Evolutionary conservation across 176 grass and related monocot species (phyloP), one percentile per base, ranked within the genome.

Genomic region (Musa schizocarpa): DNA sequence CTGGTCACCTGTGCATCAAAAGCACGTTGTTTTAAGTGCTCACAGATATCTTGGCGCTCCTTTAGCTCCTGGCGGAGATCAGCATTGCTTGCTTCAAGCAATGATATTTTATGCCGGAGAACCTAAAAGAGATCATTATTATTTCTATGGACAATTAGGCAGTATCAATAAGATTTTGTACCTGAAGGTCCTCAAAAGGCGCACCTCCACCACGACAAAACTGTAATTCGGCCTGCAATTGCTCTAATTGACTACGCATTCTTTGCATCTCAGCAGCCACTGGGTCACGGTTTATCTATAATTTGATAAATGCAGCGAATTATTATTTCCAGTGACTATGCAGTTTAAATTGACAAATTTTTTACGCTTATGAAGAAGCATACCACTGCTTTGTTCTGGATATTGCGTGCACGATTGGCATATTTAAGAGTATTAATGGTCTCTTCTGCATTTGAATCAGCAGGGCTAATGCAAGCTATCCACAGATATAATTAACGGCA

Each of bases 381-480:
- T 89, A 95, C 85, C 88, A 96, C 83, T 12, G 92, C 88, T 84
- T 91, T 96, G 52, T 96, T 96, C 69, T 90, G 88, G 69, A 96
- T 96, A 63, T 91, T 96, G 13, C 92, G 81, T 51, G 92, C 88
- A 78, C 88, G 92, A 78, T 96, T 90, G 2, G 92, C 88, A 85
- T 96, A 96, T 84, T 96, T 91, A 13, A 96, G 85, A 72, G 87
- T 91, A 29, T 96, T 96, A 76, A 96, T 90, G 17, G 88, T 96
- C 78, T 96, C 92, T 77, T 96, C 92, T 22, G 88, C 88, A 84
- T 90, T 96, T 58, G 79, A 76, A 84, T 96, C 86, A 75, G 92
- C 92, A 74, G 92, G 92, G 77, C 92, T 96, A 78, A 96, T 91
- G 57, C 92, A 95, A 75, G 91, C 90, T 92, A 78, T 63, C 80